Conservation (phyloP, 1,284 basidiomycete species). For the Moniliella sp. region DNA sequence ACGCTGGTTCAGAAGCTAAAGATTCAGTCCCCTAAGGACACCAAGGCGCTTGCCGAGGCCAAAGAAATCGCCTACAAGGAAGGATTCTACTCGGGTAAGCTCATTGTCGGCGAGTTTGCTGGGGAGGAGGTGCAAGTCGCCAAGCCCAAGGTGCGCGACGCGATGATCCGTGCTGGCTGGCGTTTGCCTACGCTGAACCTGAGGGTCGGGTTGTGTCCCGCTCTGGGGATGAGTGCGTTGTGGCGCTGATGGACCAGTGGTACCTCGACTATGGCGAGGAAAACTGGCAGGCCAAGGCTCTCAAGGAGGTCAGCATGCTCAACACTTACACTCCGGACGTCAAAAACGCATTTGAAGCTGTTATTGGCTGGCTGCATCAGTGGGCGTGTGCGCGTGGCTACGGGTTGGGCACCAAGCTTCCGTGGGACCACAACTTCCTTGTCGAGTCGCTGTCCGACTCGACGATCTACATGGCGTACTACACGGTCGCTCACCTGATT, state of each 20-base stretch:
- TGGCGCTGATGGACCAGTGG: conserved; percentile 97
- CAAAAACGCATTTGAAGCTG: conserved; percentile 70
- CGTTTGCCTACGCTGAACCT: conserved; percentile 82
- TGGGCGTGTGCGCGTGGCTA: conserved; percentile 97
- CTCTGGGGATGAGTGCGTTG: conserved; percentile 82
- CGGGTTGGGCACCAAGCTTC: conserved; percentile 81
- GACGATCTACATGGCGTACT: conserved; percentile 96
- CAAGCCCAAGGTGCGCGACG: conserved; percentile 65
- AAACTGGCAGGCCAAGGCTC: conserved; percentile 62
- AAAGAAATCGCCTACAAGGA: conserved; percentile 97
- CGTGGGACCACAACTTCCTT: conserved; percentile 89
- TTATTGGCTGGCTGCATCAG: conserved; percentile 82
- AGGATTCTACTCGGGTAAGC: conserved; percentile 80
- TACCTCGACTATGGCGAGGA: conserved; percentile 92
- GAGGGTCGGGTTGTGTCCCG: conserved; percentile 75
- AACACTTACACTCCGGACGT: conserved; percentile 75
- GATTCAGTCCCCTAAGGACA: conserved; percentile 83
- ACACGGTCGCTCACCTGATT: conserved; percentile 52
- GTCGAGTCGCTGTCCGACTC: conserved; percentile 93
- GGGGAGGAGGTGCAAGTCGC: conserved; percentile 70
- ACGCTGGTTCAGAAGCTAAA: conserved; percentile 69
- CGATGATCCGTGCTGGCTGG: conserved; percentile 60
- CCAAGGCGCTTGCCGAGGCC: conserved; percentile 61
- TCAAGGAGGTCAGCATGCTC: conserved; percentile 66
- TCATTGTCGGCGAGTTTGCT: conserved; percentile 71